These are phyloP conservation scores for Coemansia sp. DNA, from an alignment of 192 early-diverging fungal species.

Conservation along the genomic window DNA sequence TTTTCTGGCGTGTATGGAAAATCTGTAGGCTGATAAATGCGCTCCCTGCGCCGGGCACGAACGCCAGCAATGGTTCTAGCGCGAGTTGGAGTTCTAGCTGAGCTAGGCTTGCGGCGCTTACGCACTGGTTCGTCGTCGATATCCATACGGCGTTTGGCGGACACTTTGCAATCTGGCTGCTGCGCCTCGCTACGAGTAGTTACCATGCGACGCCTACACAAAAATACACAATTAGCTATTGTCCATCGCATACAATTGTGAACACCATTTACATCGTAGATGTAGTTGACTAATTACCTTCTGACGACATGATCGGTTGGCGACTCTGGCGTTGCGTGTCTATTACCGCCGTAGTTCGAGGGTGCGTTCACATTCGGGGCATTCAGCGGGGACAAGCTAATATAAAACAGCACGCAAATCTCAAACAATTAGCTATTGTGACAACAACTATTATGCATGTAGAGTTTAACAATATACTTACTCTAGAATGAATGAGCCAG, in stretches of 20 bases:
- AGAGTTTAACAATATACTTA: neutral
- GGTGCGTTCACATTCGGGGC: neutral
- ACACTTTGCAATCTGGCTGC: neutral
- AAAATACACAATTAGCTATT: neutral
- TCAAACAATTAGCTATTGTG: neutral
- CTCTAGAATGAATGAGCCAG: neutral
- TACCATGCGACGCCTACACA: constrained; percentile 10
- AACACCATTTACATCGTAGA: too few relatives aligned
- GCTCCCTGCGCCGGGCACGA: neutral
- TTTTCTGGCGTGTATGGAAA: constrained; percentile 18
- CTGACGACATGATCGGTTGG: constrained; percentile 6
- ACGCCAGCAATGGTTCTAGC: neutral
- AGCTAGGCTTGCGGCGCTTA: neutral
- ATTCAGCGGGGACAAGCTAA: neutral
- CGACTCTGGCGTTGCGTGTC: constrained; percentile 8
- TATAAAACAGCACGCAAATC: neutral
- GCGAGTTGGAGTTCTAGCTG: neutral
- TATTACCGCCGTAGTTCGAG: neutral
- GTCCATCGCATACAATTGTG: neutral
- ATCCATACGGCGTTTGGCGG: neutral
- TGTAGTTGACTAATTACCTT: neutral
- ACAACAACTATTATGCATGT: neutral
- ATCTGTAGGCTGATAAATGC: neutral
- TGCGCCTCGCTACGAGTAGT: neutral
- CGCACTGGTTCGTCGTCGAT: neutral